Evolutionary conservation across 192 early-diverging fungal species (phyloP), one percentile per base, ranked within the genome.

Genomic region (Backusella parvicylindrica): DNA sequence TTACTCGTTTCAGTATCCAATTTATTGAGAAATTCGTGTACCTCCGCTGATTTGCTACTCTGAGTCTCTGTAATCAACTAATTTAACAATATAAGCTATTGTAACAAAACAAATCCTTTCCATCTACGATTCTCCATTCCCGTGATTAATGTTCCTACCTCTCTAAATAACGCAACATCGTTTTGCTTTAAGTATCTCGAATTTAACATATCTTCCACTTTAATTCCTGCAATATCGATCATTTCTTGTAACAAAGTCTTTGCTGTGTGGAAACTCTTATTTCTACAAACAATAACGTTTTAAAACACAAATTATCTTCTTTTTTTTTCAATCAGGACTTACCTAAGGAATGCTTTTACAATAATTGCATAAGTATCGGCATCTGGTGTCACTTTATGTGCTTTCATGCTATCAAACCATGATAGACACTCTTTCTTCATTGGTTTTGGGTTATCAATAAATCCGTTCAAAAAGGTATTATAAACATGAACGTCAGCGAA

Each of bases 401-500:
- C 73, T 68, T 87, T 86, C 78, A 94, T 84, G 18, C 83, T 70
- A 68, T 91, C 85, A 76, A 90, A 94, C 96, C 95, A 95, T 38
- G 87, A 79, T 23, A 92, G 73, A 5, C 92, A 91, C 37, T 85
- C 81, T 13, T 82, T 80, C 30, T 85, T 86, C 35, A 84, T 67
- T 28, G 92, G 87, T 2, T 88, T 85, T 64, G 80, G 70, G 30
- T 75, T 84, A n/a, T 78, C 77, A 64, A 92, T 77, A 56, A 93
- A 87, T 9, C 89, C 91, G 60, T 91, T 88, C n/a, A 98, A 80
- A 36, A 98, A 93, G 37, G 92, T 88, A 78, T 98, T 98, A 78
- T 95, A 87, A 43, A 96, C 82, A 15, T 85, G 81, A 13, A 88
- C 91, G 40, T 94, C 91, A 4, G 87, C 89, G 13, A 89, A 79